A percentile compares a stretch with the other conserved stretches of the same genome.
Evolutionary conservation across 257 asterid genomes (phyloP).

Genomic region (Solanum clarkiae): DNA sequence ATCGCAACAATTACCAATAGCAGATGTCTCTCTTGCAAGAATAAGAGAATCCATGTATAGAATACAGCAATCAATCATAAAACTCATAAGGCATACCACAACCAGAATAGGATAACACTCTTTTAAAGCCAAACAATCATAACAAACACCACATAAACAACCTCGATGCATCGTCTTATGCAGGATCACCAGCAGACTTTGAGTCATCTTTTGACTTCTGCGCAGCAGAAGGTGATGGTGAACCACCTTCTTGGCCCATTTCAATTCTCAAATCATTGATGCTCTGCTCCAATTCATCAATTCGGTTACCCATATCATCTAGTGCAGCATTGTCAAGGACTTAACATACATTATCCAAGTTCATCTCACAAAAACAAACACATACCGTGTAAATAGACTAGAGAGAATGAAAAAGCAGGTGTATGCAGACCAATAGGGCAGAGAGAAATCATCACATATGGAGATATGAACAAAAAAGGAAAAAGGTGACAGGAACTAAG

Average conservation of each 20-base stretch:
- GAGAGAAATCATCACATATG: not conserved
- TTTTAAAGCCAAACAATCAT: not conserved
- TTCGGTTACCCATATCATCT: slow-evolving; percentile 89
- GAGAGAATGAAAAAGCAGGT: not conserved
- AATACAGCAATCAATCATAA: not conserved
- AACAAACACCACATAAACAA: not conserved
- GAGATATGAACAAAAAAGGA: not conserved
- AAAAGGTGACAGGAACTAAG: not conserved
- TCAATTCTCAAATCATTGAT: slow-evolving; percentile 75
- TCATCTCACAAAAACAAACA: not conserved
- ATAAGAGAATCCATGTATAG: not conserved
- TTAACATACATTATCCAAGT: not conserved
- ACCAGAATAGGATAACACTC: not conserved
- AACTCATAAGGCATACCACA: not conserved
- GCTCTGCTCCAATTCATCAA: slow-evolving; percentile 84
- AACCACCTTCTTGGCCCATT: slow-evolving; percentile 82
- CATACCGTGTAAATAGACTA: not conserved
- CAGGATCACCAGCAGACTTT: slow-evolving; percentile 41
- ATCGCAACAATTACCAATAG: too few relatives aligned
- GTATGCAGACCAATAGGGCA: not conserved
- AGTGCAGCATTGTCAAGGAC: slow-evolving; percentile 51
- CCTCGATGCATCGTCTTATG: not conserved
- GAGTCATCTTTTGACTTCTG: slow-evolving; percentile 40
- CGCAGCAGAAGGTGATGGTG: slow-evolving; percentile 62
- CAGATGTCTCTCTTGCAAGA: not conserved